Evolutionary conservation across 306 rosid species (phyloP).

Genomic region (Vachellia pachyceras): DNA sequence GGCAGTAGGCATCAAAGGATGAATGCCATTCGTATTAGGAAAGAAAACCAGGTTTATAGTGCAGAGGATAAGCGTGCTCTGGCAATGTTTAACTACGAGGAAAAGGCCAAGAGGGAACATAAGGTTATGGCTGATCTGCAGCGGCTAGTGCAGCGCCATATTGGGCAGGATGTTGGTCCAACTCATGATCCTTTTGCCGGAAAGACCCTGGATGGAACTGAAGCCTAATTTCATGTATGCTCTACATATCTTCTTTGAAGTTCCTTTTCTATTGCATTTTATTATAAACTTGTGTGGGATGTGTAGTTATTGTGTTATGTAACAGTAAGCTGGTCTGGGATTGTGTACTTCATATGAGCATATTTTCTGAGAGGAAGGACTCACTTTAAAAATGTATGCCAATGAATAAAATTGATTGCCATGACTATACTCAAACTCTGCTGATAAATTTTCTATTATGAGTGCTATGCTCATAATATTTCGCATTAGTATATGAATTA

Average conservation of each 20-base stretch:
- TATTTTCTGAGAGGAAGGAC: neutral
- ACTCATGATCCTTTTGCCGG: slow-evolving; percentile 83
- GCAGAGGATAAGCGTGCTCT: slow-evolving; percentile 97
- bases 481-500: neutral
- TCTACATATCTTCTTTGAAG: slow-evolving; percentile 16
- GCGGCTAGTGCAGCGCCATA: slow-evolving; percentile 92
- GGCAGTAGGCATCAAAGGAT: slow-evolving; percentile 99
- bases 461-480: neutral
- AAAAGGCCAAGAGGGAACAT: slow-evolving; percentile 90
- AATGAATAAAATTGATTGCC: too few relatives aligned
- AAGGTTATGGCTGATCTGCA: slow-evolving; percentile 99
- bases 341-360: neutral
- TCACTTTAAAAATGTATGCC: too few relatives aligned
- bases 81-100: slow-evolving; percentile 96
- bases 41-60: slow-evolving; percentile 98
- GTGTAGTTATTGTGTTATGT: slow-evolving; percentile 22
- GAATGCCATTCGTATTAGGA: slow-evolving; percentile 97
- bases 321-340: neutral
- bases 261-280: neutral
- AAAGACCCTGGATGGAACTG: slow-evolving; percentile 60
- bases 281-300: neutral
- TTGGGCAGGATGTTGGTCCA: slow-evolving; percentile 98
- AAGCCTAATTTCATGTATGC: slow-evolving; percentile 55
- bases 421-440: neutral
- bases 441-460: neutral